Evolutionary conservation across 208 protist species (phyloP).

Genomic region (Trichomonas vaginalis): DNA sequence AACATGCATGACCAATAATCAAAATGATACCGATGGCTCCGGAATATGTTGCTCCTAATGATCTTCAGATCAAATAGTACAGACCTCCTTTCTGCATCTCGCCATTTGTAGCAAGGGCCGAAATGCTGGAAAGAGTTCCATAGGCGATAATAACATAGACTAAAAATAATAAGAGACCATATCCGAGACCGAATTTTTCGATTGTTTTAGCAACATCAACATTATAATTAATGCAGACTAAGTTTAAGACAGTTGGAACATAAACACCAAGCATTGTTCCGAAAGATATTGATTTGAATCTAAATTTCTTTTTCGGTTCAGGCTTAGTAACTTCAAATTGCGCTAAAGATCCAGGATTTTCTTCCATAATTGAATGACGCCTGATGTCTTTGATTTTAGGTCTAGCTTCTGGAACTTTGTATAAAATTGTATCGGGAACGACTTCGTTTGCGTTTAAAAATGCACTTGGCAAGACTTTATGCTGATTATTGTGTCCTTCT

Average conservation of each 20-base stretch:
- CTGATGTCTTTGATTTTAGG: background rate
- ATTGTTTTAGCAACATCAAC: background rate
- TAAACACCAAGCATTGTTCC: background rate
- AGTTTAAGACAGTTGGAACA: background rate
- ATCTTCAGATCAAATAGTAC: background rate
- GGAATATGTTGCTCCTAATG: background rate
- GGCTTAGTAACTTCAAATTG: background rate
- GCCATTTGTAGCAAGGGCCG: slow-evolving; percentile 17
- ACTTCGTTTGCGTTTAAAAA: background rate
- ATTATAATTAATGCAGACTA: background rate
- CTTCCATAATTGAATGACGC: background rate
- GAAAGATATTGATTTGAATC: background rate
- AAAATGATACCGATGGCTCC: background rate
- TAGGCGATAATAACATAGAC: background rate
- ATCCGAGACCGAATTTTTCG: background rate
- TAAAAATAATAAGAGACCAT: background rate
- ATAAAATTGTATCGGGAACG: background rate
- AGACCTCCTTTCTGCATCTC: background rate
- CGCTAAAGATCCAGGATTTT: background rate
- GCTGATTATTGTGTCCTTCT: too few relatives aligned
- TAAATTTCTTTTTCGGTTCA: background rate
- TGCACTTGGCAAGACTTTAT: background rate
- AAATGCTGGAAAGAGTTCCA: background rate
- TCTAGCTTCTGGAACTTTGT: background rate
- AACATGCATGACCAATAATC: background rate